phyloP scores from a whole-genome alignment of 2,329 filamentous ascomycete genomes.

The Xylariaceae sp. region DNA sequence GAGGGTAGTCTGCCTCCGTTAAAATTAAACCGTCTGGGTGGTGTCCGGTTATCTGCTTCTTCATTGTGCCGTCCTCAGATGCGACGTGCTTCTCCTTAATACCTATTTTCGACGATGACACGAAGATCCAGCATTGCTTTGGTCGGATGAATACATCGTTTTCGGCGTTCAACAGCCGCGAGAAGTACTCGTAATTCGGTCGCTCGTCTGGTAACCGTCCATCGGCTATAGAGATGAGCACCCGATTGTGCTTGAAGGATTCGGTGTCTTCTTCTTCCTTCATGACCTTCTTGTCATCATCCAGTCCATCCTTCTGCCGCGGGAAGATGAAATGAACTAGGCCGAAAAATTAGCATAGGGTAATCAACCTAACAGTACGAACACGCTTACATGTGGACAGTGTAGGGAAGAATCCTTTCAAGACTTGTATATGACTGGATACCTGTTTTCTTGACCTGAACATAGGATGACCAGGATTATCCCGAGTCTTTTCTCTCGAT shows the following conservation, averaged over 20 bases:
- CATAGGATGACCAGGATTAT: slow-evolving; percentile 39
- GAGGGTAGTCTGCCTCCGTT: slow-evolving; percentile 54
- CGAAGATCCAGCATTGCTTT: slow-evolving; percentile 65
- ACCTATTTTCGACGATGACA: slow-evolving; percentile 59
- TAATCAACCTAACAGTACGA: neutral
- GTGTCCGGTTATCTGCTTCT: slow-evolving; percentile 37
- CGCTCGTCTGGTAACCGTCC: slow-evolving; percentile 63
- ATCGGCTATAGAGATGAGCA: slow-evolving; percentile 67
- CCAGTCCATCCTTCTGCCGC: slow-evolving; percentile 58
- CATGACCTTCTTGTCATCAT: slow-evolving; percentile 51
- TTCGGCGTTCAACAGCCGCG: slow-evolving; percentile 61
- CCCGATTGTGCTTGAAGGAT: slow-evolving; percentile 70
- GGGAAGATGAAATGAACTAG: slow-evolving; percentile 67
- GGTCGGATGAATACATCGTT: slow-evolving; percentile 60
- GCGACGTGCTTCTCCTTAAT: slow-evolving; percentile 54
- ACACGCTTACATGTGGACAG: slow-evolving; percentile 66
- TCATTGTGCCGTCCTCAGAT: slow-evolving; percentile 38
- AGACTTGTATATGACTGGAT: slow-evolving; percentile 74
- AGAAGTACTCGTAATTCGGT: slow-evolving; percentile 69
- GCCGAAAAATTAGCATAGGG: slow-evolving; percentile 1
- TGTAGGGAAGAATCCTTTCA: slow-evolving; percentile 70
- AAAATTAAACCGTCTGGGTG: slow-evolving; percentile 38
- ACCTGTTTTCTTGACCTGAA: slow-evolving; percentile 64
- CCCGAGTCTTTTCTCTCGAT: slow-evolving; percentile 45
- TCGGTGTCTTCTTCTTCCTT: slow-evolving; percentile 51